Evolutionary conservation across 306 rosid species (phyloP), one percentile per base, ranked within the genome.

Genomic region (Prunus campanulata): DNA sequence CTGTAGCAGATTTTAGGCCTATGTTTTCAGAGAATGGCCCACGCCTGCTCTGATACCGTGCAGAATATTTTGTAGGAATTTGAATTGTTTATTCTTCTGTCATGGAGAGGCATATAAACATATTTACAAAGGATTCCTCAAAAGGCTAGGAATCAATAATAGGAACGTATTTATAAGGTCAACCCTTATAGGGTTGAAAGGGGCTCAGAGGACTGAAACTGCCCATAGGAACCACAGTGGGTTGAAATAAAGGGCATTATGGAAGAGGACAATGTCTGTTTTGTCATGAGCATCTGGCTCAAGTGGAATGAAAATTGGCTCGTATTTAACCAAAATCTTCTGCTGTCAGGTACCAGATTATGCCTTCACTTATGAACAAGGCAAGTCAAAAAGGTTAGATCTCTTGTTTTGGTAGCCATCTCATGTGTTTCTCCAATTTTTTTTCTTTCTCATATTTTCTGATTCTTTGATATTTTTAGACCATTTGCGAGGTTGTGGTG

Each of bases 401-500:
- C 46, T 68, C 68, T 74, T 72, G 20, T 74, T 42, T 52, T 20
- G 56, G 67, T 61, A 71, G 54, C 57, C 65, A 76, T 48, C 82
- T 16, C 11, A 12, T 70, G 32, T 46, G 54, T 51, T 66, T 42
- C 18, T 79, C 67, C 29, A 49, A 49, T 51, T 78, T 19, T 69
- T 52, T 54, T 66, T 39, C 65, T 49, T 15, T 67, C 68, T 25
- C 27, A 14, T 44, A 20, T 20, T 13, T 57, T 68, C 51, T 83
- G 44, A 66, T 48, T 51, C 14, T 63, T 70, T 24, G 48, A 2
- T 29, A 2, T 80, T 35, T 70, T 47, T 81, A 91, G 97, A 73
- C 98, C 98, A 1, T 94, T 90, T 86, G 93, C 85, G 20, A 89
- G 98, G 56, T 70, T 94, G 54, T 94, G 98, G 98, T 94, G 98